Evolutionary conservation across 1,139 yeast genomes (phyloP).

Genomic region (Lodderomyces parapsilosis): DNA sequence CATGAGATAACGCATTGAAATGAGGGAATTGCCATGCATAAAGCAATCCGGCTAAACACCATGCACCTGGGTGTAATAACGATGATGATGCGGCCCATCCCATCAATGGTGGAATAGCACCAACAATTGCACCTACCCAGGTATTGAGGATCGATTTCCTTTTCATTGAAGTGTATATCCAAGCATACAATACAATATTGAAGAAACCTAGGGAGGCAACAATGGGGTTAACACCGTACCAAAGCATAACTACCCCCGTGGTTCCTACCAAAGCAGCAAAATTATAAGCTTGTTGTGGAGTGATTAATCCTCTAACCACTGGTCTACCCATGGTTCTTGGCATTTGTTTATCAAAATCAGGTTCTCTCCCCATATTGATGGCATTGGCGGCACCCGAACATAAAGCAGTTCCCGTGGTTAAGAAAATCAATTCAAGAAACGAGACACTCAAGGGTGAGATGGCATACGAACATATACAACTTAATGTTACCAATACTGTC

Average conservation of each 20-base stretch:
- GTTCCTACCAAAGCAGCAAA: constrained; percentile 79
- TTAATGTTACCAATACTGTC: constrained; percentile 82
- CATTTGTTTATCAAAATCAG: constrained; percentile 85
- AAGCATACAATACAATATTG: constrained; percentile 80
- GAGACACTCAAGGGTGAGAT: constrained; percentile 81
- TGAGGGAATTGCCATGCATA: constrained; percentile 99
- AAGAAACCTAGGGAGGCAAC: constrained; percentile 77
- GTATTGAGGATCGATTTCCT: constrained; percentile 84
- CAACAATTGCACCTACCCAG: constrained; percentile 98
- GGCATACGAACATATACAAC: constrained; percentile 93
- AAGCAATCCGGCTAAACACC: constrained; percentile 87
- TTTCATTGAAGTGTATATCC: constrained; percentile 89
- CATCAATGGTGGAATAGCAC: constrained; percentile 98
- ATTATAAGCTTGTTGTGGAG: constrained; percentile 71
- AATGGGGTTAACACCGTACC: constrained; percentile 78
- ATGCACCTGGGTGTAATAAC: constrained; percentile 82
- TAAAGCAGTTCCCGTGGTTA: constrained; percentile 83
- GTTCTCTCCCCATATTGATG: constrained; percentile 95
- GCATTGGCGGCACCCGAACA: constrained; percentile 96
- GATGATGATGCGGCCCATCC: constrained; percentile 98
- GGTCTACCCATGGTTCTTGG: constrained; percentile 88
- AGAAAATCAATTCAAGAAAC: constrained; percentile 61
- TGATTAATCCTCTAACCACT: constrained; percentile 78
- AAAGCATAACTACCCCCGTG: constrained; percentile 67
- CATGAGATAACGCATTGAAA: constrained; percentile 88